Conservation (phyloP, 2,329 filamentous ascomycete genomes). For the Sphaerulina musiva region DNA sequence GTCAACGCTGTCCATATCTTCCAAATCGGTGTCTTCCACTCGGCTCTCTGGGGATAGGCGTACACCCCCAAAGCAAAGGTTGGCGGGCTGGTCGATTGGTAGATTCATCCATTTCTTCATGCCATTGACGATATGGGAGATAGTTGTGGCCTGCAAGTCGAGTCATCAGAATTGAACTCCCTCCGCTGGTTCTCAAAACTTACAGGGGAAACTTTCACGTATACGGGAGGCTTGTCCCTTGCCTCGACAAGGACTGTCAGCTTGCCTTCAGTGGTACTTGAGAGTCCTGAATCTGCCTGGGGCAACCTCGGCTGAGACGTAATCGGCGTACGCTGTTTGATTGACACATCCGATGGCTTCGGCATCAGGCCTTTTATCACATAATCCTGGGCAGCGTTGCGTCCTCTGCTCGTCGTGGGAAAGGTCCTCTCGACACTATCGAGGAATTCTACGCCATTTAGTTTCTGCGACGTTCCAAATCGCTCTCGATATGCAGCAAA, state of each 20-base stretch:
- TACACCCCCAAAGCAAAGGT: not conserved
- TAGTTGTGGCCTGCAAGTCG: not conserved
- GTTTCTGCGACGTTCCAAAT: not conserved
- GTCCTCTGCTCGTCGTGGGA: not conserved
- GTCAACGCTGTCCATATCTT: not conserved
- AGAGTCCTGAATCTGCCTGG: not conserved
- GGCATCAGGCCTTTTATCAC: not conserved
- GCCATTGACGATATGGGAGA: not conserved
- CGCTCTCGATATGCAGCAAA: not conserved
- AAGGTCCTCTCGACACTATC: not conserved
- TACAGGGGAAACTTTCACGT: not conserved
- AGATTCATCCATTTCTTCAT: not conserved
- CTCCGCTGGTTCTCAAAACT: not conserved
- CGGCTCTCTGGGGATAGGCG: not conserved
- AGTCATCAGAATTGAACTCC: not conserved
- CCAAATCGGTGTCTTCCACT: not conserved
- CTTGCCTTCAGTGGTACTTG: not conserved
- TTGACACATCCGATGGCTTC: not conserved
- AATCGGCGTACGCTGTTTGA: too few relatives aligned
- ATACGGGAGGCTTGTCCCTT: not conserved
- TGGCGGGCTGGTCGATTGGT: not conserved
- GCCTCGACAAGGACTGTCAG: not conserved
- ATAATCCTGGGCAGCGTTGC: not conserved
- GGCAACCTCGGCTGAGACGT: too few relatives aligned
- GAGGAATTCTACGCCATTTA: not conserved